Evolutionary conservation across 2,329 filamentous ascomycete species (phyloP).

Genomic region (Exophiala viscosa): DNA sequence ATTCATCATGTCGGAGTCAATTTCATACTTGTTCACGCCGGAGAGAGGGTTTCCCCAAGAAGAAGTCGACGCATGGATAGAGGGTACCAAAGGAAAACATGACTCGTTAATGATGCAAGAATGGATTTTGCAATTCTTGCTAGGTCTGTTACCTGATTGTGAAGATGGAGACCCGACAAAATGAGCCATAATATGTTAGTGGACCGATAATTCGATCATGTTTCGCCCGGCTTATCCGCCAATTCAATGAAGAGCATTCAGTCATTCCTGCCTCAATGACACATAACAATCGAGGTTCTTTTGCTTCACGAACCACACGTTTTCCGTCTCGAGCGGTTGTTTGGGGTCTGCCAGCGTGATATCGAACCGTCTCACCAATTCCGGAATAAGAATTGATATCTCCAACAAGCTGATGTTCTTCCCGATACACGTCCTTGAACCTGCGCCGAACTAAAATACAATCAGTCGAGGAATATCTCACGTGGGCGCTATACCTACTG

Average conservation of each 20-base stretch:
- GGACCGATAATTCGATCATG: too few relatives aligned
- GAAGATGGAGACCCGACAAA: neutral
- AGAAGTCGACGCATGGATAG: neutral
- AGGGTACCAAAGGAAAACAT: neutral
- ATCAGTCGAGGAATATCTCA: neutral
- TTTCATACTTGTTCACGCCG: neutral
- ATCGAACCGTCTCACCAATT: conserved; percentile 23
- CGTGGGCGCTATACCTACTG: conserved; percentile 30
- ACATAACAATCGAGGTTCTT: conserved; percentile 21
- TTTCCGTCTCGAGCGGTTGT: conserved; percentile 20
- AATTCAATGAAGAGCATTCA: too few relatives aligned
- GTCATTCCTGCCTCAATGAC: conserved; percentile 4
- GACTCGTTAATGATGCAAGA: conserved; percentile 1
- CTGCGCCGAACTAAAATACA: conserved; percentile 17
- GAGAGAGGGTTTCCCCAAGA: neutral
- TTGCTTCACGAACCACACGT: conserved; percentile 50
- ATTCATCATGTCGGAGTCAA: neutral
- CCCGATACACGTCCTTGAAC: conserved; percentile 20
- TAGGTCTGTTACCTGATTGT: neutral
- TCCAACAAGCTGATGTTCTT: conserved; percentile 20
- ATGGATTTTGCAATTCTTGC: conserved; percentile 1
- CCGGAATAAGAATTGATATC: conserved; percentile 21
- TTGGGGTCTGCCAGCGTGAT: conserved; percentile 21
- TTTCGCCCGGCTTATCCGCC: too few relatives aligned
- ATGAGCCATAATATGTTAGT: neutral